Percentiles rank a stretch among this genome's conserved stretches.
Conservation (phyloP, 345 rosid genomes). For the Gynandropsis gynandra region DNA sequence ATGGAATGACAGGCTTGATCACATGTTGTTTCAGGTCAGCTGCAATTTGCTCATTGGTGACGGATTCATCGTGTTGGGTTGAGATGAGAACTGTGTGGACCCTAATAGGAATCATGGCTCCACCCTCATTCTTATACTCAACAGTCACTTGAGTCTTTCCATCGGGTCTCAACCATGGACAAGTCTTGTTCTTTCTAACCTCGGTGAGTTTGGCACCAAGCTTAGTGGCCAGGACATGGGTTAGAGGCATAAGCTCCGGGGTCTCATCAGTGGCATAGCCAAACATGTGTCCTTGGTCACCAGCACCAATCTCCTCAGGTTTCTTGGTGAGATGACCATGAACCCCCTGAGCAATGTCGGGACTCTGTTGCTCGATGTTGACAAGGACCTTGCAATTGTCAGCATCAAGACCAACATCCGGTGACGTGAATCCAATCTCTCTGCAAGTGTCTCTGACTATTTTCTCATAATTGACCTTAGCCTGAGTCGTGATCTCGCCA, state of each 20-base stretch:
- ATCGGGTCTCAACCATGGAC: conserved; percentile 58
- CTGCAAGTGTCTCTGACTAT: conserved; percentile 47
- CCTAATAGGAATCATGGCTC: conserved; percentile 48
- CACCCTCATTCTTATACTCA: conserved; percentile 43
- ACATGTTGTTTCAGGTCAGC: conserved; percentile 45
- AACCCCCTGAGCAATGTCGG: conserved; percentile 46
- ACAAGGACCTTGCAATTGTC: conserved; percentile 45
- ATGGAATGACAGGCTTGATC: conserved; percentile 46
- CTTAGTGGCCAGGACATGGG: conserved; percentile 50
- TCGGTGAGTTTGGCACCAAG: conserved; percentile 48
- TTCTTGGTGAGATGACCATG: conserved; percentile 42
- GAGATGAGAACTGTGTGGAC: conserved; percentile 56
- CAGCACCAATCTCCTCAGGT: conserved; percentile 49
- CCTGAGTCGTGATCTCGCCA: conserved; percentile 49
- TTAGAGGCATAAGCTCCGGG: conserved; percentile 45
- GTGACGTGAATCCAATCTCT: conserved; percentile 34
- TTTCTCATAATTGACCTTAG: conserved; percentile 39
- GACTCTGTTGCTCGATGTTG: conserved; percentile 47
- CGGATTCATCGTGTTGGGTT: conserved; percentile 57
- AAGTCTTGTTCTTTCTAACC: conserved; percentile 52
- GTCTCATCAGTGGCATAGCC: conserved; percentile 52
- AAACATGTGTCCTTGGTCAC: conserved; percentile 52
- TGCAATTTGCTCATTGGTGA: conserved; percentile 47
- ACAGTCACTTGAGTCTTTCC: conserved; percentile 62
- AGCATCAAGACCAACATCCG: conserved; percentile 41